Percentiles rank a stretch among this genome's conserved stretches.
These are phyloP conservation scores for Leptographium procerum DNA, from an alignment of 2,329 filamentous ascomycete genomes.

Conservation along the genomic window DNA sequence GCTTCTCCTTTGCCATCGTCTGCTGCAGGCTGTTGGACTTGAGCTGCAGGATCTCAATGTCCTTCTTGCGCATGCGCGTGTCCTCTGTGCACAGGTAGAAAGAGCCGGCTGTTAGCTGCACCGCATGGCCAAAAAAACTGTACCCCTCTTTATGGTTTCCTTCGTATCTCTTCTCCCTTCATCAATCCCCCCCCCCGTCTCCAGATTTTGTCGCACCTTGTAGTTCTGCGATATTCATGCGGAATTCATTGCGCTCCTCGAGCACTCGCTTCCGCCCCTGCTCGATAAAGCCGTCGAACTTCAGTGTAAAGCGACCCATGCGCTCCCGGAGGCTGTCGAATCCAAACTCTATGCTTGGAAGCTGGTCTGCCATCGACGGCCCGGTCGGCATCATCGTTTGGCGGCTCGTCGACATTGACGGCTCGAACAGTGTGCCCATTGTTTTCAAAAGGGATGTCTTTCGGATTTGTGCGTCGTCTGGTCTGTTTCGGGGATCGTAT, in stretches of 20 bases:
- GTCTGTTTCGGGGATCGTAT: neutral
- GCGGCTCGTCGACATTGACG: conserved; percentile 55
- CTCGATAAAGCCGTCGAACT: conserved; percentile 91
- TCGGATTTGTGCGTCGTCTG: neutral
- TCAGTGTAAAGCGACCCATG: conserved; percentile 84
- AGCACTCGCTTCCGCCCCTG: conserved; percentile 78
- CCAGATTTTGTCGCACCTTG: conserved; percentile 58
- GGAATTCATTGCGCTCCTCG: conserved; percentile 89
- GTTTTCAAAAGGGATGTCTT: neutral
- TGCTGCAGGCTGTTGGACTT: conserved; percentile 62
- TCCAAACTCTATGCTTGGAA: conserved; percentile 87
- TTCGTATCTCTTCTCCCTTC: neutral
- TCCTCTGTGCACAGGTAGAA: conserved; percentile 50
- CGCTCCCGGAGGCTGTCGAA: conserved; percentile 92
- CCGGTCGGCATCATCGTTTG: conserved; percentile 37
- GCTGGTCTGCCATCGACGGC: conserved; percentile 56
- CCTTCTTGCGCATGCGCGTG: conserved; percentile 76
- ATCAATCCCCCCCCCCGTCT: neutral
- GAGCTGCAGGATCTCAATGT: conserved; percentile 70
- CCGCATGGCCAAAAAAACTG: too few species aligned
- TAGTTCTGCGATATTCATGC: conserved; percentile 77
- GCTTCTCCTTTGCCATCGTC: conserved; percentile 63
- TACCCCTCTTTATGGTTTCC: too few species aligned
- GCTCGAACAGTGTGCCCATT: conserved; percentile 55
- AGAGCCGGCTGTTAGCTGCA: neutral